Percentiles rank a stretch among this genome's conserved stretches.
phyloP scores from a whole-genome alignment of 2,329 filamentous ascomycete genomes.

The Chaetomium sp. region DNA sequence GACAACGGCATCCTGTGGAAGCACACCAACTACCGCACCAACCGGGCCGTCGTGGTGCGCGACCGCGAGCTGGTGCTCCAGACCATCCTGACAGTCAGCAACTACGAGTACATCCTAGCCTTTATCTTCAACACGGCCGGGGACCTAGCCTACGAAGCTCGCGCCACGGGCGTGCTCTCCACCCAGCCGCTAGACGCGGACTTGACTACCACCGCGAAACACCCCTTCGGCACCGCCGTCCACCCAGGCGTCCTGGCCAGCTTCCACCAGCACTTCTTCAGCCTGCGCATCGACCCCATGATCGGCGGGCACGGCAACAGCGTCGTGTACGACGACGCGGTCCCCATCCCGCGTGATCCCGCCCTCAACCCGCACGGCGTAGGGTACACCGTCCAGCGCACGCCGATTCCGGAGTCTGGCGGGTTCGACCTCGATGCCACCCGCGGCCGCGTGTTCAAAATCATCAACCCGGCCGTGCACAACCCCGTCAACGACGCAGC shows the following conservation, averaged over 20 bases:
- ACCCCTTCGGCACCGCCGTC: constrained; percentile 54
- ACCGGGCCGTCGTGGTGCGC: constrained; percentile 54
- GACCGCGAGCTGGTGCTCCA: constrained; percentile 59
- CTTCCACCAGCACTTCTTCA: constrained; percentile 75
- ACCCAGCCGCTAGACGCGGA: constrained; percentile 48
- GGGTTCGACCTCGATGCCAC: constrained; percentile 42
- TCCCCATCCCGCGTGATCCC: constrained; percentile 40
- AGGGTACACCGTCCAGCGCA: constrained; percentile 43
- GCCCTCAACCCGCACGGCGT: constrained; percentile 43
- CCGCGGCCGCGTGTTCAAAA: constrained; percentile 50
- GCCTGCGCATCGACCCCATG: constrained; percentile 56
- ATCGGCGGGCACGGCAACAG: constrained; percentile 51
- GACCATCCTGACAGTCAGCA: constrained; percentile 61
- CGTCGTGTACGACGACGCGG: constrained; percentile 53
- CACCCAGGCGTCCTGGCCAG: constrained; percentile 54
- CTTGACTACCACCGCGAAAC: constrained; percentile 38
- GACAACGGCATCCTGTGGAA: constrained; percentile 66
- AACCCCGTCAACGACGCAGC: constrained; percentile 50
- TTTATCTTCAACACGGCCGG: constrained; percentile 60
- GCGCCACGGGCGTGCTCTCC: constrained; percentile 60
- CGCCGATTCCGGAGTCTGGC: constrained; percentile 39
- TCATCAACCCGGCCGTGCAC: constrained; percentile 44
- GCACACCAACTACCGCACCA: constrained; percentile 62
- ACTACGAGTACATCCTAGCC: constrained; percentile 65
- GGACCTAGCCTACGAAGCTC: constrained; percentile 53